Evolutionary conservation across 148 eudicot species (phyloP).

Genomic region (Arbutus unedo): DNA sequence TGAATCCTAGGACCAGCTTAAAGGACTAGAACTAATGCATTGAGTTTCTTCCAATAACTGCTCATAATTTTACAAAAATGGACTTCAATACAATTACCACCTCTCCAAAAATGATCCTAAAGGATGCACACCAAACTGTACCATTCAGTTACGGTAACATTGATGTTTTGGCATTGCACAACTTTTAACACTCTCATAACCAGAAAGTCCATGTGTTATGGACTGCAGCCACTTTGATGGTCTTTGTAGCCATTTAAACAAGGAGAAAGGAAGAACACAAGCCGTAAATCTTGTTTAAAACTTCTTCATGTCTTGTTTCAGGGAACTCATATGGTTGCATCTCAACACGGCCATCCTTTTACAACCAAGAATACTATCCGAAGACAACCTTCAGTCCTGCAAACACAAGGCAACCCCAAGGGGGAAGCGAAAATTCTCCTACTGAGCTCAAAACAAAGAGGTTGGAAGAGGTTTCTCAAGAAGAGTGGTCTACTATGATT

Average conservation of each 20-base stretch:
- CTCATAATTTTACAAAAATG: neutral
- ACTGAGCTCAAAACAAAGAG: constrained; percentile 17
- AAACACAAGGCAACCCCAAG: constrained; percentile 22
- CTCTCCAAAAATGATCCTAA: constrained; percentile 7
- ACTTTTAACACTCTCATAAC: neutral
- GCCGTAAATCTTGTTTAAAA: neutral
- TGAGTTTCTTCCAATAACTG: neutral
- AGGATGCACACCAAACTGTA: neutral
- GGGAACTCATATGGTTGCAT: constrained; percentile 30
- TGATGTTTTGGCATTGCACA: neutral
- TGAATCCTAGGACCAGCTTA: neutral
- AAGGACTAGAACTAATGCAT: neutral
- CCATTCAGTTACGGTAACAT: neutral
- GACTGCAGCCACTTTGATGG: neutral
- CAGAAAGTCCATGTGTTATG: neutral
- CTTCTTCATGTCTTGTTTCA: constrained; percentile 27
- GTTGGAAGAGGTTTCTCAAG: constrained; percentile 23
- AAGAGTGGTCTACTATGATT: constrained; percentile 23
- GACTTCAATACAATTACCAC: neutral
- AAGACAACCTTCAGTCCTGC: constrained; percentile 31
- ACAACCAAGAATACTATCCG: constrained; percentile 28
- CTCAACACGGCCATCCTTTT: constrained; percentile 32
- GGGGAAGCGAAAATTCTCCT: constrained; percentile 19
- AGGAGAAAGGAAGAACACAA: neutral
- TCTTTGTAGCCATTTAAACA: neutral